A percentile compares a stretch with the other conserved stretches of the same genome.
These are phyloP conservation scores for Paramecium caudatum DNA, from an alignment of 73 alveolate genomes.

Conservation along the genomic window DNA sequence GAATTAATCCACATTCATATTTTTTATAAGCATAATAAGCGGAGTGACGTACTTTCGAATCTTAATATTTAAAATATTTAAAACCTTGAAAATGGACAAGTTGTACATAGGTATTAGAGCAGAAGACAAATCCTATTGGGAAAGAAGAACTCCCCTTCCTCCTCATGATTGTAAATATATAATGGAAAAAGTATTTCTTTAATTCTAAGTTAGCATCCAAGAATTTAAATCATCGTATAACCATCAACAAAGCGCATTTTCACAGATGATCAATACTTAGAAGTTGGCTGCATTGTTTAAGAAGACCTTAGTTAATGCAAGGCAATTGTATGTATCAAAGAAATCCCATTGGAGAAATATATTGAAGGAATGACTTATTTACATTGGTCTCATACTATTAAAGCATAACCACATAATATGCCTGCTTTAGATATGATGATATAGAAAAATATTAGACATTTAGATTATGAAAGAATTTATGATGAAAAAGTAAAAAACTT, in stretches of 20 bases:
- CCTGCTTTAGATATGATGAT: constrained; percentile 87
- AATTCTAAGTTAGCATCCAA: constrained; percentile 36
- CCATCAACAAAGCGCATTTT: constrained; percentile 89
- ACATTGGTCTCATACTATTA: constrained; percentile 90
- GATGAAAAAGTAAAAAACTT: constrained; percentile 67
- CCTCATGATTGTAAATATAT: constrained; percentile 81
- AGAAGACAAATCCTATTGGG: constrained; percentile 93
- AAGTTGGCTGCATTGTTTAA: constrained; percentile 86
- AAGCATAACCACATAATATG: constrained; percentile 91
- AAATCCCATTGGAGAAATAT: constrained; percentile 81
- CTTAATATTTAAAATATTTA: constrained; percentile 32
- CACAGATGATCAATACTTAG: constrained; percentile 84
- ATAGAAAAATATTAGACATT: constrained; percentile 82
- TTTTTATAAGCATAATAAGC: neutral
- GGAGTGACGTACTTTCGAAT: constrained; percentile 26
- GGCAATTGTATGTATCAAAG: constrained; percentile 90
- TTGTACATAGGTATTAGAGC: constrained; percentile 82
- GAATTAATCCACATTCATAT: too few species aligned
- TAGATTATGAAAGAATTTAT: constrained; percentile 92
- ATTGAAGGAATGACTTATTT: constrained; percentile 83
- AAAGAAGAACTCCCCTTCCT: constrained; percentile 88
- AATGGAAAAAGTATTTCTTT: constrained; percentile 34
- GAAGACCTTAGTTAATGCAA: constrained; percentile 86
- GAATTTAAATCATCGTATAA: constrained; percentile 83
- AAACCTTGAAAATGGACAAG: constrained; percentile 25